A percentile compares a stretch with the other conserved stretches of the same genome.
These are phyloP conservation scores for Lecanicillium sp. DNA, from an alignment of 2,329 filamentous ascomycete species.

Conservation along the genomic window DNA sequence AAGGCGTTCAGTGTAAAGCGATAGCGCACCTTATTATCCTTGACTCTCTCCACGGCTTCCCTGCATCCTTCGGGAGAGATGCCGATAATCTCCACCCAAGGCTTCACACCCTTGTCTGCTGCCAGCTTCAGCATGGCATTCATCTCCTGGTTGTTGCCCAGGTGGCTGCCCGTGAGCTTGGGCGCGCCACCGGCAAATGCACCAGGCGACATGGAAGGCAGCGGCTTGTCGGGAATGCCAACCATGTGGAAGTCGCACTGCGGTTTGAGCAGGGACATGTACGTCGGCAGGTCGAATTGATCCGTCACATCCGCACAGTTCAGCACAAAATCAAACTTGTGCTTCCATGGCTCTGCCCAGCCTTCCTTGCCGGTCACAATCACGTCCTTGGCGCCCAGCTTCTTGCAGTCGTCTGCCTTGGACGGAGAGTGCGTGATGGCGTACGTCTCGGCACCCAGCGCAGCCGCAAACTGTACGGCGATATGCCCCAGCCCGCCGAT, in stretches of 20 bases:
- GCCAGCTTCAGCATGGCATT: conserved; percentile 49
- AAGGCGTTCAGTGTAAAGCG: conserved; percentile 63
- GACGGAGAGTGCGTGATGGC: conserved; percentile 52
- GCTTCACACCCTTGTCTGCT: conserved; percentile 44
- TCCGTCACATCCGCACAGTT: conserved; percentile 42
- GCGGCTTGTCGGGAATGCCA: conserved; percentile 45
- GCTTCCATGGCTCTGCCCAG: conserved; percentile 49
- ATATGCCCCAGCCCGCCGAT: conserved; percentile 70
- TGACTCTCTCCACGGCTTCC: conserved; percentile 61
- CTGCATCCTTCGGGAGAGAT: conserved; percentile 61
- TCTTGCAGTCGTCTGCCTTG: conserved; percentile 53
- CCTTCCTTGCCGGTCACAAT: conserved; percentile 38
- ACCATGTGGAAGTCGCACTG: conserved; percentile 51
- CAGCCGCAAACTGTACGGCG: conserved; percentile 62
- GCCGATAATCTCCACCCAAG: conserved; percentile 54
- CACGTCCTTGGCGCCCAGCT: conserved; percentile 54
- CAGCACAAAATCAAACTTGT: conserved; percentile 43
- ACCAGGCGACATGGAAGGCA: conserved; percentile 33
- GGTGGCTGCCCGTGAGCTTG: conserved; percentile 36
- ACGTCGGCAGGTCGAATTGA: conserved; percentile 45
- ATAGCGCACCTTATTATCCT: conserved; percentile 65
- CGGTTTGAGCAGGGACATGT: conserved; percentile 43
- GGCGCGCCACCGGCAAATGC: conserved; percentile 24
- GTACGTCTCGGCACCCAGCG: conserved; percentile 59
- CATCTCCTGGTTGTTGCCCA: conserved; percentile 55